A percentile compares a stretch with the other conserved stretches of the same genome.
Evolutionary conservation across 805 yeast species (phyloP).

Genomic region (Candida lessepsii): DNA sequence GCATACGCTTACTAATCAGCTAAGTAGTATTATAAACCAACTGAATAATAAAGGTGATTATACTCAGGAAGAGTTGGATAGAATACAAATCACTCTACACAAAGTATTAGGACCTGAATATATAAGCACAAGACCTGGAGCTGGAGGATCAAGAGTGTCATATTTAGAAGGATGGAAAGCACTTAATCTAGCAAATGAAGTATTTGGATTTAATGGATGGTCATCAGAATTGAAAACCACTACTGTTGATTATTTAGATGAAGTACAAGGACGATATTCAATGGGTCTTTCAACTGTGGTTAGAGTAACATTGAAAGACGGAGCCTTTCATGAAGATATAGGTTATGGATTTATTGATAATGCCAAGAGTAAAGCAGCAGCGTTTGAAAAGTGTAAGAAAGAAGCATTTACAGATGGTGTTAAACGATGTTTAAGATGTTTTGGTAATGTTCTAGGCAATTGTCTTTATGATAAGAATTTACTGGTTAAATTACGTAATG

Average conservation of each 20-base stretch:
- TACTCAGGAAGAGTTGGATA: constrained; percentile 30
- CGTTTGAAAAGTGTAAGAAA: constrained; percentile 77
- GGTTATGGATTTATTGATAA: constrained; percentile 78
- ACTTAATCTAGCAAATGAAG: constrained; percentile 72
- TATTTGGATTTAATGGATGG: constrained; percentile 87
- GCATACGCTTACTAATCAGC: constrained; percentile 18
- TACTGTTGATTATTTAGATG: constrained; percentile 71
- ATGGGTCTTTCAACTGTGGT: constrained; percentile 73
- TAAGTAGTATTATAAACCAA: constrained; percentile 17
- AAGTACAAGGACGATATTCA: constrained; percentile 50
- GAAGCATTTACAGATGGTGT: constrained; percentile 85
- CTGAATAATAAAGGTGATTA: constrained; percentile 21
- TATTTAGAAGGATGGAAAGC: constrained; percentile 86
- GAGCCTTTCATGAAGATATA: constrained; percentile 74
- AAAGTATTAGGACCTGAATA: constrained; percentile 70
- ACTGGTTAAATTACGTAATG: constrained; percentile 43
- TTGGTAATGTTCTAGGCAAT: constrained; percentile 79
- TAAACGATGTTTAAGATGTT: constrained; percentile 74
- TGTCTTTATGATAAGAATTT: constrained; percentile 79
- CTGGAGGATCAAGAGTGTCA: constrained; percentile 65
- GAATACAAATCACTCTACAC: constrained; percentile 33
- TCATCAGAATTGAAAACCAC: constrained; percentile 64
- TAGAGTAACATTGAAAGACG: constrained; percentile 72
- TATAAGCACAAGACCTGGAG: constrained; percentile 73
- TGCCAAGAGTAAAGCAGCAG: constrained; percentile 66